Base-by-base conservation (phyloP, 768 basidiomycete species). In the Naganishia antarctica region DNA sequence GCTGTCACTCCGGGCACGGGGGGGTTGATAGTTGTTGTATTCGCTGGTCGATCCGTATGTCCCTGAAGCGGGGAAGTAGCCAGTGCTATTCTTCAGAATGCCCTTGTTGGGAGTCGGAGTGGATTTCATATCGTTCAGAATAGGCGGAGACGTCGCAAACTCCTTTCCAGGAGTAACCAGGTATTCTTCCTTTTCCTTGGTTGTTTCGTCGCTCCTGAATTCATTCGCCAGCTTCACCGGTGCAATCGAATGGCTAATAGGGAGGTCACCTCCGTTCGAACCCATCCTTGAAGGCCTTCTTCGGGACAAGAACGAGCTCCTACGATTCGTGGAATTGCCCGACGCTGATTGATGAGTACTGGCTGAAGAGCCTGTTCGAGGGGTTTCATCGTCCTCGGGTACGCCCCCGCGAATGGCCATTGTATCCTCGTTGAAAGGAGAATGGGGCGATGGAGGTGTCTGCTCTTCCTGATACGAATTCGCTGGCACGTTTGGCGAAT, bases 1-100 rank as follows among this genome's bases (percentile, higher is more conserved):
- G 41, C 46, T 58, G 71, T 57, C 53, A 72, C 7, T 68, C 61
- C 61, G 71, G 45, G 43, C 70, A 65, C 58, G 59, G 59, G 37
- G 61, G 59, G 8, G 66, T 59, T 29, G 68, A 59, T 61, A 57
- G 51, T 25, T 50, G 44, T 49, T 47, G 46, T 8, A 21, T 9
- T 48, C 61, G 44, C n/a, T 48, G 45, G 53, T 8, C 21, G 23
- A 3, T 3, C 34, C 53, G 26, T 40, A 57, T 1, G 31, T 18
- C 12, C 34, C 23, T 4, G 53, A 40, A 23, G 53, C 11, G 23
- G 53, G 53, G 31, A 57, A 57, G 53, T 57, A 57, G 26, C 59
- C 43, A 28, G 59, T 12, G 15, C 26, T 18, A 46, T 60, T 60
- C 16, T 60, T 60, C 8, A 44, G 25, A 34, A 60, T 44, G 28